Base-by-base conservation (phyloP, 2,329 filamentous ascomycete species). In the Fusarium brevicatenulatum region DNA sequence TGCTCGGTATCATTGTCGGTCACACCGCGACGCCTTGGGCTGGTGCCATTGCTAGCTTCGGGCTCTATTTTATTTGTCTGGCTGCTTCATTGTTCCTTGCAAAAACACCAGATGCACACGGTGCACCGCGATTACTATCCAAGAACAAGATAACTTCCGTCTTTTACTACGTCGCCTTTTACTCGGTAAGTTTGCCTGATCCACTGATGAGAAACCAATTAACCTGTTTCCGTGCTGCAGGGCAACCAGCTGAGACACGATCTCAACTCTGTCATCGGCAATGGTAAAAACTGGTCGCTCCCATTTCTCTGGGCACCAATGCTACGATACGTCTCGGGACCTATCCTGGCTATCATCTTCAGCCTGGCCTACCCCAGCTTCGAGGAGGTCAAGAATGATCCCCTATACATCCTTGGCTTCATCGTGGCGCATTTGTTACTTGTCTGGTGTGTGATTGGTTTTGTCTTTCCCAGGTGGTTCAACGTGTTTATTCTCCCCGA, bases 311-410 rank as follows among this genome's bases (percentile, higher is more conserved):
- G 25, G 61, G 44, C n/a, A 1, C 60, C 9, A 3, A 28, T 37
- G 10, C 44, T 44, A 12, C 39, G 30, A 7, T 44, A 63, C 6
- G 2, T 52, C 10, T 32, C 9, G 1, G 21, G 37, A 0, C 37
- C 61, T 7, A 34, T 63, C 15, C 55, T 63, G 1, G 60, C 54
- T 28, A 47, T 63, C 28, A 60, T 63, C 3, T 32, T 47, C 11
- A 43, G 30, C 9, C 25, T 44, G 9, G 8, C 30, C 32, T 23
- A 52, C 21, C 54, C 54, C 1, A 60, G 2, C 13, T 60, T 63
- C 4, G 34, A 63, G 1, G 28, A 60, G 21, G 54, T 60, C n/a
- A 60, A 16, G 1, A 25, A 52, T 1, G 21, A 32, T 2, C 23
- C 57, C 4, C 25, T 64, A 16, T 39, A 63, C 2, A 64, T 34